Conservation (phyloP, 1,284 basidiomycete genomes). For the Salmacisia buchloeana region DNA sequence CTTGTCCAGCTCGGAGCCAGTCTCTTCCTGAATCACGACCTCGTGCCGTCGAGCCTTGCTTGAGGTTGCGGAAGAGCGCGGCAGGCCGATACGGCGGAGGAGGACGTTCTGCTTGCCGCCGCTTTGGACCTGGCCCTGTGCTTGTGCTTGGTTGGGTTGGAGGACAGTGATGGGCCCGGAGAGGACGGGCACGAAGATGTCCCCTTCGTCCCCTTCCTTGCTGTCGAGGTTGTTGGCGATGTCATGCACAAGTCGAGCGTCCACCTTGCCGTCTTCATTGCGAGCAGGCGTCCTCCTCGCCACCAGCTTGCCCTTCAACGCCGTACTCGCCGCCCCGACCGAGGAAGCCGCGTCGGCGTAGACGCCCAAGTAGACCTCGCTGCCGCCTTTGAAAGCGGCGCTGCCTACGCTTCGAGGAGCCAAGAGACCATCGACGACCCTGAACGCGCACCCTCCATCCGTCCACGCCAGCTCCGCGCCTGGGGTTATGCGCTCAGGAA, state of each 20-base stretch:
- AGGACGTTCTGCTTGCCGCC: neutral
- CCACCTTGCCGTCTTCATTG: neutral
- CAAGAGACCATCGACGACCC: neutral
- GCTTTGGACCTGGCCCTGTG: neutral
- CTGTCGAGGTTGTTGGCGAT: too few species aligned
- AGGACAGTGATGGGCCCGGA: slow-evolving; percentile 8
- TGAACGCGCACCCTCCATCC: neutral
- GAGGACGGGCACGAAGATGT: slow-evolving; percentile 7
- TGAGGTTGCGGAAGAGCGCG: neutral
- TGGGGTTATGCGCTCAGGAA: too few species aligned
- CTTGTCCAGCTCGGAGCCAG: slow-evolving; percentile 18
- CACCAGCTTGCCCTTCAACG: too few species aligned
- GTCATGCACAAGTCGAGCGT: too few species aligned
- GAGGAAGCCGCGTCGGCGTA: neutral
- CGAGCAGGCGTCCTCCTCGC: too few species aligned
- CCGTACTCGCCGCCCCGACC: too few species aligned
- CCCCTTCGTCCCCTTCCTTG: neutral
- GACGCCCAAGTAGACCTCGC: neutral
- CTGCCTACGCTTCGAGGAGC: neutral
- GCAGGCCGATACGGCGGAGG: neutral
- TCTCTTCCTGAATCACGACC: slow-evolving; percentile 11
- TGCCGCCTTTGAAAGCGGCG: neutral
- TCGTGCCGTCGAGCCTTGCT: too few species aligned
- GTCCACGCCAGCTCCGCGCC: slow-evolving; percentile 2
- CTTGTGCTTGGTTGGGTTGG: neutral